Evolutionary conservation across 2,329 filamentous ascomycete genomes (phyloP).

Genomic region (Epichloe hybrida): DNA sequence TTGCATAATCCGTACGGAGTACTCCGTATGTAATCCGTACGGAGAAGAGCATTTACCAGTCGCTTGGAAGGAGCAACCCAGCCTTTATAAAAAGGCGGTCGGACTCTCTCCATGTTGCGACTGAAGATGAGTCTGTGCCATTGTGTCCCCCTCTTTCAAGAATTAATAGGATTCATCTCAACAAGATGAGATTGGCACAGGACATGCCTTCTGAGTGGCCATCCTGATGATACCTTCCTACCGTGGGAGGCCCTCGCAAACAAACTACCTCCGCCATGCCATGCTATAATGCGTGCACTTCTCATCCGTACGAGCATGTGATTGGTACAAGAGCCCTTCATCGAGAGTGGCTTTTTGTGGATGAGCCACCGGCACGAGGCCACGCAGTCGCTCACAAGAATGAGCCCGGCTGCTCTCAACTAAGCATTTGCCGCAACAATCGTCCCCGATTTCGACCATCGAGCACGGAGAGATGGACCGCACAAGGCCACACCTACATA

Average conservation of each 20-base stretch:
- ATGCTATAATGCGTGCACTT: not conserved
- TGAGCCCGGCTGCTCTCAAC: not conserved
- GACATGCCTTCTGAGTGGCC: not conserved
- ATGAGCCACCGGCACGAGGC: not conserved
- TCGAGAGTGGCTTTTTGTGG: not conserved
- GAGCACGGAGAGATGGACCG: not conserved
- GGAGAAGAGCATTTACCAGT: not conserved
- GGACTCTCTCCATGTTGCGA: not conserved
- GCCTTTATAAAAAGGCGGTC: constrained; percentile 6
- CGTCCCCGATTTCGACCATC: constrained; percentile 1
- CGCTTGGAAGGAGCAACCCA: constrained; percentile 3
- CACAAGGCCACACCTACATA: not conserved
- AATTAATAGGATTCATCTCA: not conserved
- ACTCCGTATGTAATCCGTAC: too few species aligned
- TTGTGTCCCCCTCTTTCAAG: not conserved
- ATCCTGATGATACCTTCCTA: not conserved
- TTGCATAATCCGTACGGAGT: constrained; percentile 5
- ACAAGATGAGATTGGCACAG: not conserved
- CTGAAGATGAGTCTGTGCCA: not conserved
- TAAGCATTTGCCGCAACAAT: not conserved
- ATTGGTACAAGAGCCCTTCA: not conserved
- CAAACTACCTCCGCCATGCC: not conserved
- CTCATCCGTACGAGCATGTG: not conserved
- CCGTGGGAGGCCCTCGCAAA: not conserved
- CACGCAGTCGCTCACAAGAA: constrained; percentile 2